A percentile compares a stretch with the other conserved stretches of the same genome.
These are phyloP conservation scores for Piper longum DNA, from an alignment of 164 flowering plant species.

Conservation along the genomic window DNA sequence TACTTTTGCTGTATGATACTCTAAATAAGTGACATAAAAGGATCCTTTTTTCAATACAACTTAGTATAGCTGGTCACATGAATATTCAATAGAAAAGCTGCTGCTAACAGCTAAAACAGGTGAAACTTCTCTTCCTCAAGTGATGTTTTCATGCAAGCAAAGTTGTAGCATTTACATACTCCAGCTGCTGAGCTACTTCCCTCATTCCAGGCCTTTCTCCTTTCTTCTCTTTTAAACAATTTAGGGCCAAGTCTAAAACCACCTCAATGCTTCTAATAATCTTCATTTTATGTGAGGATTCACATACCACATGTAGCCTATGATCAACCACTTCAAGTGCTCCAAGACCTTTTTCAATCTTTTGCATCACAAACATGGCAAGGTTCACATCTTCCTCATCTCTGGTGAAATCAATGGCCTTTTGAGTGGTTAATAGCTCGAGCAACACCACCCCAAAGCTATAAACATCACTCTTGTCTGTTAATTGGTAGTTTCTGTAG, in stretches of 20 bases:
- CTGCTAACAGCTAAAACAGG: no score
- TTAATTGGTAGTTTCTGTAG: slow-evolving; percentile 43
- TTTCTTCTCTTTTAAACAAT: slow-evolving; percentile 46
- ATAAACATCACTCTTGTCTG: slow-evolving; percentile 69
- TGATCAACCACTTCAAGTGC: slow-evolving; percentile 37
- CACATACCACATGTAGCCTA: slow-evolving; percentile 11
- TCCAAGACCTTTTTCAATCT: slow-evolving; percentile 14
- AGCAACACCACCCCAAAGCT: slow-evolving; percentile 64
- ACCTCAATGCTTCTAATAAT: slow-evolving; percentile 14
- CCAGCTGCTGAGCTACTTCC: slow-evolving; percentile 37
- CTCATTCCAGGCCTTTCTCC: slow-evolving; percentile 55
- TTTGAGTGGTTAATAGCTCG: slow-evolving; percentile 49
- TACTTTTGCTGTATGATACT: no score
- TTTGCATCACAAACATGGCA: slow-evolving; percentile 26
- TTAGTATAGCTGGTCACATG: no score
- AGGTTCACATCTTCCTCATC: slow-evolving; percentile 39
- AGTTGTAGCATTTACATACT: slow-evolving; percentile 1
- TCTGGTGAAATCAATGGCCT: slow-evolving; percentile 46
- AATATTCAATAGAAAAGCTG: no score
- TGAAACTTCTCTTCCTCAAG: neutral
- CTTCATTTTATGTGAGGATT: slow-evolving; percentile 8
- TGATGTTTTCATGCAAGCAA: neutral
- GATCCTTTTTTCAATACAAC: no score
- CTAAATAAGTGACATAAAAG: no score
- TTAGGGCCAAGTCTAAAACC: slow-evolving; percentile 35